Base-by-base conservation (phyloP, 768 basidiomycete genomes). In the Udeniomyces megalosporus region DNA sequence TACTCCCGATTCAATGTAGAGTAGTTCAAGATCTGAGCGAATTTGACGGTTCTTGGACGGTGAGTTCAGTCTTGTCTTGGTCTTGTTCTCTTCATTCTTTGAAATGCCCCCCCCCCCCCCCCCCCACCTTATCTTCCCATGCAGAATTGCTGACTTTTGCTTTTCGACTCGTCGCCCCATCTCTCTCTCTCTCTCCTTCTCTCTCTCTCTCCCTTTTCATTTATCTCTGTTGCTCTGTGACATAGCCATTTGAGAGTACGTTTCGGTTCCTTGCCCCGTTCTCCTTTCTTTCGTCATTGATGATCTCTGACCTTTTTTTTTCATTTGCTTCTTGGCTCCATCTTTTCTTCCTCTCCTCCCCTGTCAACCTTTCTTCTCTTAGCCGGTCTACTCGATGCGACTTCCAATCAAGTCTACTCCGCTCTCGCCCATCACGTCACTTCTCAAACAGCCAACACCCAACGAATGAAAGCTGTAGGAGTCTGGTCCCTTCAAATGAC, bases 401-500 rank as follows among this genome's bases (percentile, higher is more conserved):
- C 95, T 51, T 86, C 90, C 1, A 75, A 84, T 67, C 89, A 95
- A 77, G 87, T 65, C 17, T 65, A 65, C 52, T 44, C 57, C 1
- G 93, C 95, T 11, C 79, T 99, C 61, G 93, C 93, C 11, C 83
- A 90, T 72, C 95, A 97, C 75, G 93, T 99, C 54, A 83, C 85
- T 2, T 88, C 90, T 68, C 69, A 72, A 55, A 64, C 67, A 6
- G 84, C 82, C 28, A 88, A 91, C 70, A 83, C 88, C 77, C 82
- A 87, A 60, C 83, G 92, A 15, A 81, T 95, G 71, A 86, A 84
- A 74, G 86, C 84, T 3, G 90, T 99, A 66, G 85, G 88, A 64
- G 75, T 89, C 8, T 99, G 95, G 95, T 90, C 86, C 70, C 77
- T 97, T 26, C 91, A 95, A 73, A 84, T 86, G 80, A 92, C 92